These are phyloP conservation scores for Sesbania bispinosa DNA, from an alignment of 306 rosid genomes.

Conservation along the genomic window DNA sequence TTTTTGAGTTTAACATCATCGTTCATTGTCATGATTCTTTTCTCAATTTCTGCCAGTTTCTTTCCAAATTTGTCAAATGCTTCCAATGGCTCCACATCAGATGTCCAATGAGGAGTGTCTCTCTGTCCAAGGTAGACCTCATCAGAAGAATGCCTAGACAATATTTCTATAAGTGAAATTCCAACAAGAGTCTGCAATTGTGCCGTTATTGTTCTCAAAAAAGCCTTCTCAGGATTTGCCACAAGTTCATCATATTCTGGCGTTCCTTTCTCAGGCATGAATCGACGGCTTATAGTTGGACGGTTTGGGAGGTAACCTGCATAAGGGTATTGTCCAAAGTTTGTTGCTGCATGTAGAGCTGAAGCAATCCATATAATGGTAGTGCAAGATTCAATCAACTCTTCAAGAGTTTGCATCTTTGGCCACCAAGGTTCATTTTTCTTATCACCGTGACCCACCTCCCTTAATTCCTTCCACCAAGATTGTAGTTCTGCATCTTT, in stretches of 20 bases:
- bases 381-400: constrained; percentile 41
- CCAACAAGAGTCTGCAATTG: constrained; percentile 46
- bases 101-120: constrained; percentile 60
- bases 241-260: constrained; percentile 44
- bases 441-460: constrained; percentile 58
- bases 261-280: constrained; percentile 46
- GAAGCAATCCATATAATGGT: constrained; percentile 59
- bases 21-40: constrained; percentile 43
- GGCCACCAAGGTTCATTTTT: constrained; percentile 69
- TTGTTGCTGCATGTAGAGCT: constrained; percentile 54
- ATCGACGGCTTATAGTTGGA: constrained; percentile 42
- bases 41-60: constrained; percentile 49
- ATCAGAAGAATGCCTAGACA: constrained; percentile 53
- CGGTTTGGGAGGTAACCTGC: constrained; percentile 50
- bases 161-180: constrained; percentile 38
- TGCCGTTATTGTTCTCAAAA: constrained; percentile 45
- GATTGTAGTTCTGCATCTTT: constrained; percentile 43
- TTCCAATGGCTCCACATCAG: constrained; percentile 41
- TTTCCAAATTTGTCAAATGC: constrained; percentile 52
- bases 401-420: constrained; percentile 38
- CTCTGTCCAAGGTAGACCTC: constrained; percentile 59
- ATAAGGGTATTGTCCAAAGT: constrained; percentile 58
- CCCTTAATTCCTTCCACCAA: constrained; percentile 64
- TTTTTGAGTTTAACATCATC: constrained; percentile 47
- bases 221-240: constrained; percentile 41